Evolutionary conservation across 1,284 basidiomycete species (phyloP).

Genomic region (Apiotrichum veenhuisii): DNA sequence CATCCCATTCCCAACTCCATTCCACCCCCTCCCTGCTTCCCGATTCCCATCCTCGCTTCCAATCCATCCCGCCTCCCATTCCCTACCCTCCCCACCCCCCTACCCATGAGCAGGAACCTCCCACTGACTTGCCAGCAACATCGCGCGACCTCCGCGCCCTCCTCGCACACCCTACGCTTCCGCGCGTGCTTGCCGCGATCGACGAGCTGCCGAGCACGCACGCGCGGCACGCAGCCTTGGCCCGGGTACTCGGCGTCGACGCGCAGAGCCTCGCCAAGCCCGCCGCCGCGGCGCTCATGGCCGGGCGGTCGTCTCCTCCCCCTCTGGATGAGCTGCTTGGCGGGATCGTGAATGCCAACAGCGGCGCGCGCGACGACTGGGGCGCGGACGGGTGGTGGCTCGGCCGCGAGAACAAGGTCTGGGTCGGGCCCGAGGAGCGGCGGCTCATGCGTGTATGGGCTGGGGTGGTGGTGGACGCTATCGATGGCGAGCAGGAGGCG

Average conservation of each 20-base stretch:
- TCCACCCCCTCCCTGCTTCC: no score
- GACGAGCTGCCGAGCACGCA: constrained; percentile 22
- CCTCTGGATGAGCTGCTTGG: constrained; percentile 34
- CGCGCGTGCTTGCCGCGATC: constrained; percentile 32
- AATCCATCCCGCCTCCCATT: neutral
- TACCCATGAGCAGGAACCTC: neutral
- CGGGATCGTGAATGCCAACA: neutral
- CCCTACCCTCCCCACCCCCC: neutral
- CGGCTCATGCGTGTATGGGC: constrained; percentile 39
- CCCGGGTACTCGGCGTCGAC: constrained; percentile 38
- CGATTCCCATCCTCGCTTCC: no score
- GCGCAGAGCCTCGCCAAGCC: constrained; percentile 27
- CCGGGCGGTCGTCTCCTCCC: constrained; percentile 33
- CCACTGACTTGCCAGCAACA: constrained; percentile 32
- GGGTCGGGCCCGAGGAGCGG: constrained; percentile 41
- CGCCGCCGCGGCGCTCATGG: constrained; percentile 21
- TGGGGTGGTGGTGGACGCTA: constrained; percentile 30
- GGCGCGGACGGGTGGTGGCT: constrained; percentile 37
- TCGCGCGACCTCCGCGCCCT: constrained; percentile 34
- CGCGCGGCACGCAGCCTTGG: constrained; percentile 26
- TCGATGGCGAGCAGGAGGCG: constrained; percentile 31
- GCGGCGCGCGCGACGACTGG: constrained; percentile 13
- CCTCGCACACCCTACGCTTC: constrained; percentile 30
- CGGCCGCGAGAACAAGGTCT: constrained; percentile 24
- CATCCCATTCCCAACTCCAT: no score